Conservation (phyloP, 108 stramenopile species). For the Cyclotella atomus region DNA sequence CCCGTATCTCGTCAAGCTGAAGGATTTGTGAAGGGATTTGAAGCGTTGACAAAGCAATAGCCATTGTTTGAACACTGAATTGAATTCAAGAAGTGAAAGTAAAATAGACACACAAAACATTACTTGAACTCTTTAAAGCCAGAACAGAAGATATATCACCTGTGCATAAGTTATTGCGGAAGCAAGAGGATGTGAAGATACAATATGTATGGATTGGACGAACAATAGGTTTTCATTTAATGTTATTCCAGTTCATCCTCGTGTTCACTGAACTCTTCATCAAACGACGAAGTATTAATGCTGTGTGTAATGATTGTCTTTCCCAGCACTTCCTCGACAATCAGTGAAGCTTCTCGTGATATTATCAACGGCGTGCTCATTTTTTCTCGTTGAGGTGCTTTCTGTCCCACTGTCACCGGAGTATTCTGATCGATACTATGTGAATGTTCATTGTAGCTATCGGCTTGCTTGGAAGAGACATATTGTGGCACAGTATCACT, state of each 20-base stretch:
- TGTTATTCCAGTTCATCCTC: conserved; percentile 8
- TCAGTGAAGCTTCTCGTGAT: neutral
- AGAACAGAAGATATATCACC: too few species aligned
- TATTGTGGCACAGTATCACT: neutral
- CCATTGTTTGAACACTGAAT: too few species aligned
- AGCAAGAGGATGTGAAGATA: too few species aligned
- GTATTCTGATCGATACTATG: too few species aligned
- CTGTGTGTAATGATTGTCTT: conserved; percentile 4
- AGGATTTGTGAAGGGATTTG: conserved; percentile 31
- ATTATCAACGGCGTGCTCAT: neutral
- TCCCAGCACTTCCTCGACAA: neutral
- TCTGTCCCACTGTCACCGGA: neutral
- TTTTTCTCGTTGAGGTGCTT: neutral
- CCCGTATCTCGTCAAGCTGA: conserved; percentile 38
- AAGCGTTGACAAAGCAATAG: too few species aligned
- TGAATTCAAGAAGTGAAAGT: too few species aligned
- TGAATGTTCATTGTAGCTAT: neutral
- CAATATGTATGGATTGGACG: too few species aligned
- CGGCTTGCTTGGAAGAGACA: neutral
- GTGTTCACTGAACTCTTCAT: conserved; percentile 1
- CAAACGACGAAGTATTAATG: neutral
- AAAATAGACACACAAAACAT: too few species aligned
- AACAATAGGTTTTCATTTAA: too few species aligned
- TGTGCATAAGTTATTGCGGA: too few species aligned
- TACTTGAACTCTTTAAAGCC: too few species aligned